These are phyloP conservation scores for Sequoia sempervirens DNA, from an alignment of 75 land plant species.

Conservation along the genomic window DNA sequence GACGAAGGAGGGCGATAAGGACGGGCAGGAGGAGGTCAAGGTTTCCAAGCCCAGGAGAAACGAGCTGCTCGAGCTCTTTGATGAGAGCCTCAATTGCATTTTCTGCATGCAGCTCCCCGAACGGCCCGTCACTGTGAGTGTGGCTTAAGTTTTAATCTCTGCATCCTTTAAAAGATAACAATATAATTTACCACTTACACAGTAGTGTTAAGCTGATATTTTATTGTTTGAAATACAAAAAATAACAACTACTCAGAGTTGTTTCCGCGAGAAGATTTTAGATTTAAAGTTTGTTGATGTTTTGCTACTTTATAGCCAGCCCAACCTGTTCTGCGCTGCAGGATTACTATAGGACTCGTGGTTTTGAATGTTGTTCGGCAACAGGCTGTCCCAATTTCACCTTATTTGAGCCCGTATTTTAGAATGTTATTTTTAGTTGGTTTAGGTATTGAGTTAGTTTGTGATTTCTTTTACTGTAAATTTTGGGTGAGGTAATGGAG, in stretches of 20 bases:
- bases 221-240: neutral
- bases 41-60: slow-evolving; percentile 7
- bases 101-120: slow-evolving; percentile 69
- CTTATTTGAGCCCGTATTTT: too few species aligned
- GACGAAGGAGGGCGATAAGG: neutral
- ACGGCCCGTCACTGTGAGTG: slow-evolving; percentile 71
- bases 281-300: neutral
- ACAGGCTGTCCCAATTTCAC: neutral
- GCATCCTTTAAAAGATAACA: neutral
- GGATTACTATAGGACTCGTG: too few species aligned
- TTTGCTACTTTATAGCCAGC: too few species aligned
- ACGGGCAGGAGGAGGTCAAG: neutral
- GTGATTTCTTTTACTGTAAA: neutral
- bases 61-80: slow-evolving; percentile 36
- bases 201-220: neutral
- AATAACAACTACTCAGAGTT: neutral
- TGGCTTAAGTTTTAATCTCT: too few species aligned
- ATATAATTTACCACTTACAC: too few species aligned
- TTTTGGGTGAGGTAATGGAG: neutral
- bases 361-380: neutral
- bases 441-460: too few species aligned
- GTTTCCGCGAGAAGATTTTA: neutral
- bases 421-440: too few species aligned
- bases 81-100: slow-evolving; percentile 59
- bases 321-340: neutral